Evolutionary conservation across 2,329 filamentous ascomycete species (phyloP).

Genomic region (Didymella pinodella): DNA sequence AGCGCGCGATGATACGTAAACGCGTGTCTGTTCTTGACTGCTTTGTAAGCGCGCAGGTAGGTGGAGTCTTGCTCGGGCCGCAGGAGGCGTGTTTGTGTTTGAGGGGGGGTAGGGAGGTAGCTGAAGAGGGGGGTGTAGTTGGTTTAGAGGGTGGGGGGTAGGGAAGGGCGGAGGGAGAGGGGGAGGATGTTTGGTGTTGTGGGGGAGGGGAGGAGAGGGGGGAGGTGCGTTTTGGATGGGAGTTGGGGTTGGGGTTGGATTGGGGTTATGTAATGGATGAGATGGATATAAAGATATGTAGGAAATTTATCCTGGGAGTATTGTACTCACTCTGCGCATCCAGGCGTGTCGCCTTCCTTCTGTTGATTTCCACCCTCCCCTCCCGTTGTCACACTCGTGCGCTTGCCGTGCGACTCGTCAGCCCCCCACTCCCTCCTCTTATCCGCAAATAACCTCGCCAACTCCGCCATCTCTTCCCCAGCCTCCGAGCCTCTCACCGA

Average conservation of each 20-base stretch:
- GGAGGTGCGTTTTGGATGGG: background rate
- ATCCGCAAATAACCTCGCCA: constrained; percentile 8
- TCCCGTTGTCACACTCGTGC: background rate
- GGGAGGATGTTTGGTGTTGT: background rate
- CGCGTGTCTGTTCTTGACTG: background rate
- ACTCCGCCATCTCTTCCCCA: constrained; percentile 13
- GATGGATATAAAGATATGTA: no score
- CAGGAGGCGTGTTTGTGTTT: background rate
- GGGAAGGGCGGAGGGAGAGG: background rate
- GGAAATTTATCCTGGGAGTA: background rate
- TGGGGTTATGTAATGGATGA: background rate
- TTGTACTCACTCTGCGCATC: background rate
- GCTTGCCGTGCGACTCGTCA: background rate
- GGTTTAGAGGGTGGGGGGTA: background rate
- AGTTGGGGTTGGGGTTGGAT: background rate
- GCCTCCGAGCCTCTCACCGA: background rate
- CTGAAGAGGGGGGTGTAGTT: background rate
- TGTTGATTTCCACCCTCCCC: background rate
- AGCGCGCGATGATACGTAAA: background rate
- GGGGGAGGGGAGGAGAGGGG: background rate
- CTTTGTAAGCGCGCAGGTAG: background rate
- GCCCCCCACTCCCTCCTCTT: constrained; percentile 6
- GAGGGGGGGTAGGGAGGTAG: background rate
- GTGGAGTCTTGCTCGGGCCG: background rate
- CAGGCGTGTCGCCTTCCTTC: background rate